Conservation (phyloP, 495 filamentous ascomycete species). For the Pseudotulostoma volvatum region DNA sequence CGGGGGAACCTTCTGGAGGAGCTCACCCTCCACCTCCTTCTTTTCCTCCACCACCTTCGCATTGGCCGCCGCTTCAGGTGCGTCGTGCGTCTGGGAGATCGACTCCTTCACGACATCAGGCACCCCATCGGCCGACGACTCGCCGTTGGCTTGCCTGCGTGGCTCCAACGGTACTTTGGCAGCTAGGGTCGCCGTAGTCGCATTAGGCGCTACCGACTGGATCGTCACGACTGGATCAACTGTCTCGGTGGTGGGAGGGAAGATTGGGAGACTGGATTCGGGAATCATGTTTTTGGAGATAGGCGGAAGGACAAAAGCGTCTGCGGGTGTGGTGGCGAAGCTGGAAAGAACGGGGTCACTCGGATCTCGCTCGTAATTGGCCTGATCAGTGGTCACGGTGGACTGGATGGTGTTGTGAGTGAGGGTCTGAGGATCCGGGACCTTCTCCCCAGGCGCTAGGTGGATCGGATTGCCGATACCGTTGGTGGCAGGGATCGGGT, state of each 20-base stretch:
- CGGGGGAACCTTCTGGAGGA: constrained; percentile 25
- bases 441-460: constrained; percentile 61
- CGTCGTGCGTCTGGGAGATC: constrained; percentile 35
- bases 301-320: constrained; percentile 42
- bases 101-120: constrained; percentile 52
- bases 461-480: constrained; percentile 68
- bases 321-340: background rate
- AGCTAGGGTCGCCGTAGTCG: constrained; percentile 61
- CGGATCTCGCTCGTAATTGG: constrained; percentile 61
- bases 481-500: constrained; percentile 57
- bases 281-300: constrained; percentile 54
- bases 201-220: constrained; percentile 48
- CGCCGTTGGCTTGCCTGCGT: constrained; percentile 10
- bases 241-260: constrained; percentile 18
- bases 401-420: constrained; percentile 32
- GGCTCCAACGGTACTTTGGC: constrained; percentile 52
- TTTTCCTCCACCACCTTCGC: constrained; percentile 49
- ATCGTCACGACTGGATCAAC: constrained; percentile 39
- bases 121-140: constrained; percentile 7
- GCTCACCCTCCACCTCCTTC: constrained; percentile 45
- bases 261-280: constrained; percentile 71
- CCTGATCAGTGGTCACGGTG: constrained; percentile 59
- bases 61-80: constrained; percentile 49
- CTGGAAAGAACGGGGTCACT: constrained; percentile 37
- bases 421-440: constrained; percentile 44